Base-by-base conservation (phyloP, 2,329 filamentous ascomycete species). In the Colletotrichum tabaci region DNA sequence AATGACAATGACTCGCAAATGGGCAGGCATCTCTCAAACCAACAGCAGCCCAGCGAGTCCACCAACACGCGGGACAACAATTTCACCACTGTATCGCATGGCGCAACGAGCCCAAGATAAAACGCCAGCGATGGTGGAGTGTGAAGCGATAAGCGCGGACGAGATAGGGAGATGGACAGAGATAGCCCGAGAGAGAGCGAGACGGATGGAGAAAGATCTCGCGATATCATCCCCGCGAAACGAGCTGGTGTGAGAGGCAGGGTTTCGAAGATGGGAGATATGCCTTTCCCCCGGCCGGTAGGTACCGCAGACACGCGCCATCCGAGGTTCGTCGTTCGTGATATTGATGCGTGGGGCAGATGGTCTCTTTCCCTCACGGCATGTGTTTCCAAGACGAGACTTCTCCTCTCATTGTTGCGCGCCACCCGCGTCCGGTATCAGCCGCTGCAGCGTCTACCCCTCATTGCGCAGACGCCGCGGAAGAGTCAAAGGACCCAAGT, bases 1-100 rank as follows among this genome's bases (percentile, higher is more conserved):
- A 50, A 46, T 62, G 60, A 62, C 46, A 50, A 46, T 62, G 60
- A 62, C 60, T 62, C 60, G 60, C 38, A 21, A 35, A 15, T 21
- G 60, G 50, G 35, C 53, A 57, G n/a, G 35, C 53, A 23, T 62
- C 35, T 42, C 18, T 40, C 21, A 35, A 35, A 35, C 30, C 30
- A 35, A 35, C 30, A 35, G 30, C 30, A 35, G 30, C 30, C 8
- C 30, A 35, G 30, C 30, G 30, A 35, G 30, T 9, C 30, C 30
- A 35, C 30, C 30, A 35, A 35, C 30, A 35, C 30, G 30, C 8
- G 30, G 30, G 30, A 35, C 2, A 35, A 35, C n/a, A 21, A 12
- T 23, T 16, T n/a, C 58, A 38, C n/a, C 10, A 18, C 46, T 15
- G 46, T 52, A 42, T 62, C 46, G n/a, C 35, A 52, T 49, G n/a